A percentile compares a stretch with the other conserved stretches of the same genome.
Conservation (phyloP, 139 green algal genomes). For the Ettlia oleoabundans region DNA sequence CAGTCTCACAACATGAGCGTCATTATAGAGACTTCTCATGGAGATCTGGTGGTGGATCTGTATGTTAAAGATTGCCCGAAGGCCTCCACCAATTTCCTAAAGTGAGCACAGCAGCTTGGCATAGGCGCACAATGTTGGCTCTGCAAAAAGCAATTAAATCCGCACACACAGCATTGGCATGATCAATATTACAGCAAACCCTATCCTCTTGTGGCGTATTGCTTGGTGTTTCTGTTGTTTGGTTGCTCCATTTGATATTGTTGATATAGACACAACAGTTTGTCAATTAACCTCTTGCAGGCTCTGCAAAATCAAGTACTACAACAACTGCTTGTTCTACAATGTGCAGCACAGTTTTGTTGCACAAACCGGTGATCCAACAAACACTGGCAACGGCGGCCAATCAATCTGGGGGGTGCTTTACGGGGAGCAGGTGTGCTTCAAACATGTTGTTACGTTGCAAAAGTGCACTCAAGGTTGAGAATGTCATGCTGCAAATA, state of each 20-base stretch:
- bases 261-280: no score
- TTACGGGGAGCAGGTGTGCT: constrained; percentile 37
- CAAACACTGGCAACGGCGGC: constrained; percentile 88
- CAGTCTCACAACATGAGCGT: constrained; percentile 71
- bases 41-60: constrained; percentile 96
- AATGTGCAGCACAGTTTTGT: constrained; percentile 92
- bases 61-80: constrained; percentile 83
- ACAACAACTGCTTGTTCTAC: constrained; percentile 93
- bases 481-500: no score
- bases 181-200: no score
- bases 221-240: no score
- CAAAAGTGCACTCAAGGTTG: no score
- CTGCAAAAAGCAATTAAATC: no score
- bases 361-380: constrained; percentile 89
- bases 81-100: constrained; percentile 92
- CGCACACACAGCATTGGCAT: no score
- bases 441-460: no score
- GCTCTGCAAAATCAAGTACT: constrained; percentile 88
- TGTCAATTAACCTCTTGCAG: constrained; percentile 29
- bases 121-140: neutral
- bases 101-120: constrained; percentile 61
- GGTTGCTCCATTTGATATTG: no score
- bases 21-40: constrained; percentile 93
- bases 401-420: constrained; percentile 82
- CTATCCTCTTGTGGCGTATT: no score